phyloP scores from a whole-genome alignment of 129 eudicot genomes.

The Ambrosia trifida region DNA sequence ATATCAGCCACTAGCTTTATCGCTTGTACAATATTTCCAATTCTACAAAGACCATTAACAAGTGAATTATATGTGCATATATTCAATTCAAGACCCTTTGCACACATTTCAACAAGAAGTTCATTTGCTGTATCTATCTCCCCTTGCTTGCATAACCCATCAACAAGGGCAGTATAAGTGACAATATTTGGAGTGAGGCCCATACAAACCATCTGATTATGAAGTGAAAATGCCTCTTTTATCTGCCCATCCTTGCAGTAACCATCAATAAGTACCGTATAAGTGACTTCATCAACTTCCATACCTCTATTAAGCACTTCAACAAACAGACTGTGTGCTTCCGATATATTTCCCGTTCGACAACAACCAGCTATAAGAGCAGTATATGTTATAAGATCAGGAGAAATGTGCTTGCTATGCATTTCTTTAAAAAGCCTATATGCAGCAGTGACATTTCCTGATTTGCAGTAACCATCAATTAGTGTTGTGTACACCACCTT shows the following conservation, averaged over 20 bases:
- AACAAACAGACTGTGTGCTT: slow-evolving; percentile 59
- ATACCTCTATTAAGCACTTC: slow-evolving; percentile 62
- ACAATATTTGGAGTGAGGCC: slow-evolving; percentile 79
- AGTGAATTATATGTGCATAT: slow-evolving; percentile 79
- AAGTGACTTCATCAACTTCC: slow-evolving; percentile 71
- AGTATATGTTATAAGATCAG: slow-evolving; percentile 73
- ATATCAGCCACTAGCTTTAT: slow-evolving; percentile 70
- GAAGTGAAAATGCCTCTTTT: slow-evolving; percentile 73
- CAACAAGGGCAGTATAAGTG: slow-evolving; percentile 82
- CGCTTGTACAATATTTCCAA: slow-evolving; percentile 67
- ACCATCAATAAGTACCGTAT: slow-evolving; percentile 81
- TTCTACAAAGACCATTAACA: slow-evolving; percentile 84
- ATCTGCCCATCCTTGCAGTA: slow-evolving; percentile 84
- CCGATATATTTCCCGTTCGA: slow-evolving; percentile 57
- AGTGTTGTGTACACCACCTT: slow-evolving; percentile 78
- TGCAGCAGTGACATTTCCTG: slow-evolving; percentile 56
- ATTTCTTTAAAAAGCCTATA: slow-evolving; percentile 60
- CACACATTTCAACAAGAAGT: slow-evolving; percentile 70
- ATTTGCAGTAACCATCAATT: slow-evolving; percentile 78
- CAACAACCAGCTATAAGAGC: slow-evolving; percentile 70
- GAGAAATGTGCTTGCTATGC: slow-evolving; percentile 50
- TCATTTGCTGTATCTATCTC: slow-evolving; percentile 85
- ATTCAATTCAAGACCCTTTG: slow-evolving; percentile 80
- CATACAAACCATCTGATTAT: slow-evolving; percentile 75
- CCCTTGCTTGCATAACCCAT: slow-evolving; percentile 90